Conservation (phyloP, 2,329 filamentous ascomycete species). For the Sclerotinia sclerotiorum region DNA sequence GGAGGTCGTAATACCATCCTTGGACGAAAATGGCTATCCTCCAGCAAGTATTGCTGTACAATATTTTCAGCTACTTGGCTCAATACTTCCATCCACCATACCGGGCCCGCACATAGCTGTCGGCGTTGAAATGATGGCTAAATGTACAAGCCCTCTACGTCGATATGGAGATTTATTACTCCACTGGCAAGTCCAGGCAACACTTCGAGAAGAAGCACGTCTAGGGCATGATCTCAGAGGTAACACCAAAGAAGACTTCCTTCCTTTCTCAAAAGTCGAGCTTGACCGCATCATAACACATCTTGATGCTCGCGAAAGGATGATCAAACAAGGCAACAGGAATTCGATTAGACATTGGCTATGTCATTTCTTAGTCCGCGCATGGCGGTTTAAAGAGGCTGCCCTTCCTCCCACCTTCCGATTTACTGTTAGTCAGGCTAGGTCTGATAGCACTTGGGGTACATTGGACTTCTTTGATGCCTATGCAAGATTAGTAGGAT, state of each 20-base stretch:
- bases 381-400: slow-evolving; percentile 55
- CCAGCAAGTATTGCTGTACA: slow-evolving; percentile 24
- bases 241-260: slow-evolving; percentile 36
- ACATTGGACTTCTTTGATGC: slow-evolving; percentile 8
- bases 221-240: slow-evolving; percentile 42
- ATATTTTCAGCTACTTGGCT: slow-evolving; percentile 47
- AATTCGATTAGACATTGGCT: slow-evolving; percentile 52
- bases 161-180: slow-evolving; percentile 62
- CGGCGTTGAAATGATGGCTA: slow-evolving; percentile 60
- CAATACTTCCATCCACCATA: slow-evolving; percentile 52
- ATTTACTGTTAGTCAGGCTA: slow-evolving; percentile 23
- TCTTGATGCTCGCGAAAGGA: slow-evolving; percentile 36
- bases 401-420: slow-evolving; percentile 49
- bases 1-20: slow-evolving; percentile 31
- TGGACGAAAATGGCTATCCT: slow-evolving; percentile 26
- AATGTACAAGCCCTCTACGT: slow-evolving; percentile 65
- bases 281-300: slow-evolving; percentile 36
- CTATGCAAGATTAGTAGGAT: neutral
- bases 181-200: slow-evolving; percentile 66
- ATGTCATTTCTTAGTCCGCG: slow-evolving; percentile 59
- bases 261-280: slow-evolving; percentile 37
- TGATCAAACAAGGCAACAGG: slow-evolving; percentile 26
- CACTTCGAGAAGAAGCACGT: slow-evolving; percentile 49
- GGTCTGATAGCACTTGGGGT: neutral
- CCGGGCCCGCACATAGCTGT: slow-evolving; percentile 58